Conservation (phyloP, 176 grass and related monocot species). For the Musa itinerans region DNA sequence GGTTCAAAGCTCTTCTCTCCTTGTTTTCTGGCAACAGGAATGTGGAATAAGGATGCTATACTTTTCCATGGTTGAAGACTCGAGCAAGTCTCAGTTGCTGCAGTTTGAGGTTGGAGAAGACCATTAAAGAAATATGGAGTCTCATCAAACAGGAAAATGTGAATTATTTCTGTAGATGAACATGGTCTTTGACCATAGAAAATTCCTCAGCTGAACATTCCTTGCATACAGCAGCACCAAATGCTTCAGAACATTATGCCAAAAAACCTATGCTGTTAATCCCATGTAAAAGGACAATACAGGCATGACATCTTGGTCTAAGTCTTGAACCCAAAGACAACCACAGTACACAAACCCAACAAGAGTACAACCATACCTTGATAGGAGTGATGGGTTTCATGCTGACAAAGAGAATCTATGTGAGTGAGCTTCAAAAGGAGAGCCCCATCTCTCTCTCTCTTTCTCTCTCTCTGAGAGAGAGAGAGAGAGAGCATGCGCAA, state of each 20-base stretch:
- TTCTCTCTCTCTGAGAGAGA: not conserved
- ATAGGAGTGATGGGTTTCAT: slow-evolving; percentile 18
- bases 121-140: no score
- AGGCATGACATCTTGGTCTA: slow-evolving; percentile 8
- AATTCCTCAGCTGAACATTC: not conserved
- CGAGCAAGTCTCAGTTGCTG: no score
- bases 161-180: not conserved
- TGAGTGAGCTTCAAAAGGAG: slow-evolving; percentile 22
- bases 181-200: not conserved
- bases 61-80: no score
- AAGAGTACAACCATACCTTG: slow-evolving; percentile 9
- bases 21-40: no score
- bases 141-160: not conserved
- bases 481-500: not conserved
- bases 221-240: not conserved
- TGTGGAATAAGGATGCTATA: no score
- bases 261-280: not conserved
- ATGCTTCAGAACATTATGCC: not conserved
- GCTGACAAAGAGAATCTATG: slow-evolving; percentile 27
- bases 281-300: not conserved
- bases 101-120: no score
- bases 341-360: not conserved
- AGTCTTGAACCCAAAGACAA: slow-evolving; percentile 10
- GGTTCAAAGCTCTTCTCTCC: no score
- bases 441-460: not conserved